A percentile compares a stretch with the other conserved stretches of the same genome.
Conservation (phyloP, 2,329 filamentous ascomycete species). For the Sarocladium oryzae region DNA sequence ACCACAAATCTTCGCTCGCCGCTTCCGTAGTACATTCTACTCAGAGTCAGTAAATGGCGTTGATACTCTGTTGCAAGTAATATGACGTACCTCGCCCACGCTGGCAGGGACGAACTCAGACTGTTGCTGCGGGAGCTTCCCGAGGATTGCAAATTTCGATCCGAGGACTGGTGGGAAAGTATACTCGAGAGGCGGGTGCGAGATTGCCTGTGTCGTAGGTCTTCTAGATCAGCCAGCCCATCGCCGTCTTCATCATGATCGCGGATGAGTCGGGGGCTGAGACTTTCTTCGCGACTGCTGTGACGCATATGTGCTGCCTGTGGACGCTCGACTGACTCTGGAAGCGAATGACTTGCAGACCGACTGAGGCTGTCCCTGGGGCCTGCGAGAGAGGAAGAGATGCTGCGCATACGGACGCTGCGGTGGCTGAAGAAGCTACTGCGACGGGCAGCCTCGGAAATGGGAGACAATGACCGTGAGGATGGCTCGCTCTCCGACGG, state of each 20-base stretch:
- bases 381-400: conserved; percentile 46
- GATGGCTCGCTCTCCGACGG: conserved; percentile 53
- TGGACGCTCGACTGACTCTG: conserved; percentile 44
- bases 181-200: conserved; percentile 46
- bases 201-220: conserved; percentile 46
- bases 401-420: conserved; percentile 50
- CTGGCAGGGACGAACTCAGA: conserved; percentile 40
- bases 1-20: conserved; percentile 52
- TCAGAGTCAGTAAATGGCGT: conserved; percentile 12
- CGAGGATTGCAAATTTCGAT: conserved; percentile 47
- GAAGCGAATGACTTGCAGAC: conserved; percentile 24
- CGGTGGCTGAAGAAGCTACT: conserved; percentile 45
- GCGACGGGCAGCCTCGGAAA: conserved; percentile 36
- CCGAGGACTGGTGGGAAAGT: conserved; percentile 41
- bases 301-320: conserved; percentile 36
- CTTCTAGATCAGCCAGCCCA: conserved; percentile 53
- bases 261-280: conserved; percentile 40
- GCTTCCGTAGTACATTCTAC: conserved; percentile 59
- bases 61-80: not conserved
- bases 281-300: conserved; percentile 26
- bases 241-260: conserved; percentile 60
- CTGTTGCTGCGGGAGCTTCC: conserved; percentile 42
- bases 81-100: conserved; percentile 41
- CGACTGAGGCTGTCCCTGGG: conserved; percentile 30
- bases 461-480: conserved; percentile 41